Conservation (phyloP, 2,329 filamentous ascomycete genomes). For the Colletotrichum falcatum region DNA sequence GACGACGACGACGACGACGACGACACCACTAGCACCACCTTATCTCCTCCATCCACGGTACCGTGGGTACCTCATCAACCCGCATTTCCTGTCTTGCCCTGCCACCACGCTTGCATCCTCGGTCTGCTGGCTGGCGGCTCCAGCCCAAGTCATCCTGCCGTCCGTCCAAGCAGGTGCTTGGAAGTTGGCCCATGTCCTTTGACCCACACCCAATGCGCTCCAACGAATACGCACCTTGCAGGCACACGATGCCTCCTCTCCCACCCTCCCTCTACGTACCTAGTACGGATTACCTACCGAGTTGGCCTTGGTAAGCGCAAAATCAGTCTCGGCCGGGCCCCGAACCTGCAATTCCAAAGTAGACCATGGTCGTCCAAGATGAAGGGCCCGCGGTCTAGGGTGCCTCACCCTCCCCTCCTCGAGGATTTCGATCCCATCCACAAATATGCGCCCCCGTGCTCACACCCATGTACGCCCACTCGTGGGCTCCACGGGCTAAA, state of each 20-base stretch:
- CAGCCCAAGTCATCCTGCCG: slow-evolving; percentile 25
- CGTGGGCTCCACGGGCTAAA: slow-evolving; percentile 34
- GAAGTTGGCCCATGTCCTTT: slow-evolving; percentile 27
- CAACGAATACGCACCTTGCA: slow-evolving; percentile 2
- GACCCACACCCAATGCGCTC: slow-evolving; percentile 31
- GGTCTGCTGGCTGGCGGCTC: not conserved
- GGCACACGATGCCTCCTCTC: not conserved
- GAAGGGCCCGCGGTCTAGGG: slow-evolving; percentile 37
- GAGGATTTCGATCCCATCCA: slow-evolving; percentile 38
- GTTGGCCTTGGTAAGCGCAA: slow-evolving; percentile 18
- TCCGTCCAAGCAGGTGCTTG: slow-evolving; percentile 36
- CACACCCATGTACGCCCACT: slow-evolving; percentile 22
- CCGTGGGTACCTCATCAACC: slow-evolving; percentile 1
- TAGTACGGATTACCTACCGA: too few species aligned
- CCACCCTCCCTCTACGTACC: too few species aligned
- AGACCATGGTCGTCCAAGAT: slow-evolving; percentile 27
- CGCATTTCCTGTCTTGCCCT: not conserved
- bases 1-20: not conserved
- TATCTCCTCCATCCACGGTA: not conserved
- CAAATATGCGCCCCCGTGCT: slow-evolving; percentile 23
- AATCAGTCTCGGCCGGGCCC: slow-evolving; percentile 31
- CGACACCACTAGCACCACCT: not conserved
- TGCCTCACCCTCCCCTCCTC: slow-evolving; percentile 18
- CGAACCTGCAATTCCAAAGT: slow-evolving; percentile 30
- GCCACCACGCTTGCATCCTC: not conserved